Percentiles rank a stretch among this genome's conserved stretches.
phyloP scores from a whole-genome alignment of 495 filamentous ascomycete species.

The Letharia lupina region DNA sequence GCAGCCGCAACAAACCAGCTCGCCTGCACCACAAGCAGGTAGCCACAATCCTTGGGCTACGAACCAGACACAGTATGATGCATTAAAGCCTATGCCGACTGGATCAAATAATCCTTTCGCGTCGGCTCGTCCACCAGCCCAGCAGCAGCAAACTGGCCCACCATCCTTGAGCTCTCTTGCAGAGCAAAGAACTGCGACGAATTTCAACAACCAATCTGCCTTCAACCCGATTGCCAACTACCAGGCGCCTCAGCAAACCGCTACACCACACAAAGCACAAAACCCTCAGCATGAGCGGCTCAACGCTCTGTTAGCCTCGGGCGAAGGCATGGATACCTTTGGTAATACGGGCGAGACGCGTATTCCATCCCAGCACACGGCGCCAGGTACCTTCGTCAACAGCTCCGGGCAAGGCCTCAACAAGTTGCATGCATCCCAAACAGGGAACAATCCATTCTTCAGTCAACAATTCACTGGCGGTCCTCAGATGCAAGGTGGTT shows the following conservation, averaged over 20 bases:
- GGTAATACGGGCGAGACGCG: slow-evolving; percentile 91
- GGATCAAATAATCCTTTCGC: slow-evolving; percentile 98
- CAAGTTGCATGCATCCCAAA: slow-evolving; percentile 59
- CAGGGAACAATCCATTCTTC: slow-evolving; percentile 89
- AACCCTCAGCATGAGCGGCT: slow-evolving; percentile 79
- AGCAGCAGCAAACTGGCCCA: slow-evolving; percentile 46
- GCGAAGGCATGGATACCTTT: slow-evolving; percentile 94
- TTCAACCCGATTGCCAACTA: slow-evolving; percentile 47
- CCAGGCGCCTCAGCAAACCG: slow-evolving; percentile 41
- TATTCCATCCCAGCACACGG: slow-evolving; percentile 94
- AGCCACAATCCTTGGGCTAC: slow-evolving; percentile 72
- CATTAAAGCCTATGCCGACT: slow-evolving; percentile 52
- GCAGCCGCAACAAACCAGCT: slow-evolving; percentile 48
- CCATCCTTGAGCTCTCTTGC: slow-evolving; percentile 59
- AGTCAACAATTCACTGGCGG: slow-evolving; percentile 71
- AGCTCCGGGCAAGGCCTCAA: slow-evolving; percentile 72
- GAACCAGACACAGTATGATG: slow-evolving; percentile 35
- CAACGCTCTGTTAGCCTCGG: slow-evolving; percentile 77
- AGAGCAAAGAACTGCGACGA: slow-evolving; percentile 58
- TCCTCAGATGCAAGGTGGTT: slow-evolving; percentile 47
- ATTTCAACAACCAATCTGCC: slow-evolving; percentile 36
- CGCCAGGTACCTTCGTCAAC: slow-evolving; percentile 94
- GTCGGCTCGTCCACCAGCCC: slow-evolving; percentile 45
- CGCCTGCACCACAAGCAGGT: slow-evolving; percentile 48
- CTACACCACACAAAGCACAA: slow-evolving; percentile 43